A percentile compares a stretch with the other conserved stretches of the same genome.
These are phyloP conservation scores for Rhizophora apiculata DNA, from an alignment of 345 rosid genomes.

Conservation along the genomic window DNA sequence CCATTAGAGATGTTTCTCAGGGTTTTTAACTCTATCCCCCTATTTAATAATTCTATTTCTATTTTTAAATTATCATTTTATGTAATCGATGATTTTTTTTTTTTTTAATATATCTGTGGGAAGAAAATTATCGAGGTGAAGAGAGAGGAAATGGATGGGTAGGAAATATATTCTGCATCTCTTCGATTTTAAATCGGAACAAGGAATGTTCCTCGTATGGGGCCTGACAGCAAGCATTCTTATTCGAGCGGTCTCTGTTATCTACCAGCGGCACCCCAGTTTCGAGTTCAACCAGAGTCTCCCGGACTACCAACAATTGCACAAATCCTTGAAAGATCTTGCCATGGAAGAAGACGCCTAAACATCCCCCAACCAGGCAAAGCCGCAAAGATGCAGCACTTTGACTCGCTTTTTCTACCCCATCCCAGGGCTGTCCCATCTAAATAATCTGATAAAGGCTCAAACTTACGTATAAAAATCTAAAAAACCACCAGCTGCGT, in stretches of 20 bases:
- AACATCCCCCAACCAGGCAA: not conserved
- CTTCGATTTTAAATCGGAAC: conserved; percentile 22
- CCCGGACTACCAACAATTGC: conserved; percentile 33
- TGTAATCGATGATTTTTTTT: too few relatives aligned
- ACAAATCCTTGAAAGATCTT: conserved; percentile 6
- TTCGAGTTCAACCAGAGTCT: conserved; percentile 13
- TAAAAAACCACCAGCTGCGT: too few relatives aligned
- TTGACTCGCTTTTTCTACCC: too few relatives aligned
- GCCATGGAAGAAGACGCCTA: not conserved
- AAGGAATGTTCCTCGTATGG: conserved; percentile 18
- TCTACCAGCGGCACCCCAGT: conserved; percentile 23
- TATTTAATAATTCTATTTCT: not conserved
- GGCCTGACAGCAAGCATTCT: conserved; percentile 42
- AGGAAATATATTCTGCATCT: conserved; percentile 28
- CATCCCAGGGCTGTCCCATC: too few relatives aligned
- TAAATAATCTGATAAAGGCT: too few relatives aligned
- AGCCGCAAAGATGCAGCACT: too few relatives aligned
- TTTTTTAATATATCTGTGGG: conserved; percentile 4
- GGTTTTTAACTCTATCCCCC: conserved; percentile 12
- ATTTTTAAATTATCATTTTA: not conserved
- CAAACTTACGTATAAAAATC: too few relatives aligned
- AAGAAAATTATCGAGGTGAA: conserved; percentile 35
- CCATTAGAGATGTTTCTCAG: conserved; percentile 47
- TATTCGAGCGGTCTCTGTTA: conserved; percentile 30
- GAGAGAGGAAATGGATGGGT: conserved; percentile 38